These are phyloP conservation scores for Escovopsis sp. DNA, from an alignment of 2,329 filamentous ascomycete genomes.

Conservation along the genomic window DNA sequence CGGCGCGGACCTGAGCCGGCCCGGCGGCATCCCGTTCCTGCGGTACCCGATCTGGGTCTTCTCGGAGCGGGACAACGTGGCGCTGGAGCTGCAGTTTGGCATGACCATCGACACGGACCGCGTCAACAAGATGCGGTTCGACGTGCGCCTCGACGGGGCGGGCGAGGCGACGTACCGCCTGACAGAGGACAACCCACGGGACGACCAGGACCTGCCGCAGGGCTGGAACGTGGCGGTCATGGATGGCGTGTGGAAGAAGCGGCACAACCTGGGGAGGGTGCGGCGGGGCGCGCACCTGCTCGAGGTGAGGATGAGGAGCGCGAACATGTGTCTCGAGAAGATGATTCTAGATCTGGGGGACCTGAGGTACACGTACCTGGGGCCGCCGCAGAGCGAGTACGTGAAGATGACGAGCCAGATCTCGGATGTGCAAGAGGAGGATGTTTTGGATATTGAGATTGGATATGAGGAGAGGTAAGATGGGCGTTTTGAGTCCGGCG, in stretches of 20 bases:
- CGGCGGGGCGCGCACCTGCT: slow-evolving; percentile 15
- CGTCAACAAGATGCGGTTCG: slow-evolving; percentile 31
- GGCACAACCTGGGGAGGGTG: slow-evolving; percentile 14
- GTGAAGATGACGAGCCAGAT: slow-evolving; percentile 6
- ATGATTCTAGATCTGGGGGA: slow-evolving; percentile 19
- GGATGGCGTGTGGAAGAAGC: slow-evolving; percentile 33
- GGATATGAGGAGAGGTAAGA: not conserved
- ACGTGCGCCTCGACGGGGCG: slow-evolving; percentile 30
- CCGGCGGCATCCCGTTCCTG: slow-evolving; percentile 10
- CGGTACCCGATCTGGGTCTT: slow-evolving; percentile 20
- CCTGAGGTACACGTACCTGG: slow-evolving; percentile 20
- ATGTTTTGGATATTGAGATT: slow-evolving; percentile 4
- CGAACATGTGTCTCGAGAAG: slow-evolving; percentile 24
- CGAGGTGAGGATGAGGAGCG: slow-evolving; percentile 15
- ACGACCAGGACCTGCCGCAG: slow-evolving; percentile 25
- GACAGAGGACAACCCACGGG: slow-evolving; percentile 13
- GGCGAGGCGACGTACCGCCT: slow-evolving; percentile 17
- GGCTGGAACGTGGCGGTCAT: slow-evolving; percentile 35
- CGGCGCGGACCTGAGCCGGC: slow-evolving; percentile 5
- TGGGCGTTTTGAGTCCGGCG: no score
- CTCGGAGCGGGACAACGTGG: slow-evolving; percentile 10
- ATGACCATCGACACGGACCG: slow-evolving; percentile 36
- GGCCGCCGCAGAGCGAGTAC: slow-evolving; percentile 17
- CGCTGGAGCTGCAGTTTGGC: slow-evolving; percentile 21
- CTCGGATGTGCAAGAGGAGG: slow-evolving; percentile 1